A percentile compares a stretch with the other conserved stretches of the same genome.
phyloP scores from a whole-genome alignment of 306 rosid genomes.

The Datisca glomerata region DNA sequence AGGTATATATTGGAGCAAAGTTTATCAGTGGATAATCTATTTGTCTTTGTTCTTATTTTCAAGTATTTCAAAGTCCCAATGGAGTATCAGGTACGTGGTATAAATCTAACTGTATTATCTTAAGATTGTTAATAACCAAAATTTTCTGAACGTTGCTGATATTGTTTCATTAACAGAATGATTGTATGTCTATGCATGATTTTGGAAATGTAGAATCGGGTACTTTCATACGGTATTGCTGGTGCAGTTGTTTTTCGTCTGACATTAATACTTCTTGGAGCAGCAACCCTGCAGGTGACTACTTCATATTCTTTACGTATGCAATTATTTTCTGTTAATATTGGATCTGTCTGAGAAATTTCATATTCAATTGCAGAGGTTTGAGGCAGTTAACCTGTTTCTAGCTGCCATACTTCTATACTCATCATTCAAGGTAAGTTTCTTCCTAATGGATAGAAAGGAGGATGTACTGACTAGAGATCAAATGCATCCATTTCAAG shows the following conservation, averaged over 20 bases:
- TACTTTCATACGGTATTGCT: constrained; percentile 86
- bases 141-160: no score
- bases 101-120: constrained; percentile 1
- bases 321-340: constrained; percentile 7
- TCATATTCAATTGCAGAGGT: constrained; percentile 43
- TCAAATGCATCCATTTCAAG: no score
- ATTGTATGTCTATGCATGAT: constrained; percentile 7
- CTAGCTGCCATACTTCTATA: constrained; percentile 66
- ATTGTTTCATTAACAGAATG: not conserved
- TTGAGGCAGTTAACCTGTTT: constrained; percentile 81
- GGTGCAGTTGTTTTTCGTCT: constrained; percentile 82
- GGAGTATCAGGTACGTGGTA: constrained; percentile 54
- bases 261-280: constrained; percentile 64
- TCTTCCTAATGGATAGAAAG: no score
- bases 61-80: constrained; percentile 86
- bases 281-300: constrained; percentile 73
- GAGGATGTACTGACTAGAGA: no score
- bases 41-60: constrained; percentile 83
- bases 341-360: constrained; percentile 12
- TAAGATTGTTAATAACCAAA: no score
- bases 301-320: constrained; percentile 6
- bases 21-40: constrained; percentile 87
- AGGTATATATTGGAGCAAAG: constrained; percentile 95
- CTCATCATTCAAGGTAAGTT: constrained; percentile 75
- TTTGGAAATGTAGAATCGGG: constrained; percentile 52